Percentiles rank a stretch among this genome's conserved stretches.
Conservation (phyloP, 345 rosid species). For the Gossypium arboreum region DNA sequence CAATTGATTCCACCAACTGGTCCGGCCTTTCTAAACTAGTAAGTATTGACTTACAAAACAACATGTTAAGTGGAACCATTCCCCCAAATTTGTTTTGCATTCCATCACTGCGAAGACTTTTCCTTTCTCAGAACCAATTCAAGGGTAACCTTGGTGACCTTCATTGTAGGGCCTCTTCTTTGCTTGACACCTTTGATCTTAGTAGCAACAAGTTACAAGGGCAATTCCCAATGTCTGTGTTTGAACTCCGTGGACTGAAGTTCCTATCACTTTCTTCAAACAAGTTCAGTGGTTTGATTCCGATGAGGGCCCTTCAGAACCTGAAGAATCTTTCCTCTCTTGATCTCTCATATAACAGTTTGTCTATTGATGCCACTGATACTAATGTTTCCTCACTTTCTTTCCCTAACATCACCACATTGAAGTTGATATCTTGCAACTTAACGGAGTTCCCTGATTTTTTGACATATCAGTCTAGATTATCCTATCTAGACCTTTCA, state of each 20-base stretch:
- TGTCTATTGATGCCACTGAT: conserved; percentile 20
- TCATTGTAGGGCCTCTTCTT: neutral
- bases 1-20: conserved; percentile 24
- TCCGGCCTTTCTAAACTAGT: conserved; percentile 26
- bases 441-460: conserved; percentile 25
- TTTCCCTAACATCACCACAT: conserved; percentile 18
- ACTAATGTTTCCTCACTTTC: neutral
- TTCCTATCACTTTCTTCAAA: conserved; percentile 39
- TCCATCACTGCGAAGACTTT: conserved; percentile 16
- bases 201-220: conserved; percentile 38
- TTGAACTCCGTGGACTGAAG: conserved; percentile 21
- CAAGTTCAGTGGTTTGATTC: conserved; percentile 36
- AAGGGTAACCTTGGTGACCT: conserved; percentile 12
- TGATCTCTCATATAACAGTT: conserved; percentile 46
- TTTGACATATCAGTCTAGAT: conserved; percentile 22
- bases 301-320: conserved; percentile 13
- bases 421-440: conserved; percentile 47
- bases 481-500: conserved; percentile 37
- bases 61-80: conserved; percentile 32
- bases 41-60: conserved; percentile 25
- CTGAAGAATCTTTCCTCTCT: conserved; percentile 30
- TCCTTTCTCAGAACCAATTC: conserved; percentile 29
- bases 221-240: conserved; percentile 17
- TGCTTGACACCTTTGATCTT: conserved; percentile 30
- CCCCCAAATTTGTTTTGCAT: conserved; percentile 17